Evolutionary conservation across 495 filamentous ascomycete genomes (phyloP).

Genomic region (Penicillium simplicissimum): DNA sequence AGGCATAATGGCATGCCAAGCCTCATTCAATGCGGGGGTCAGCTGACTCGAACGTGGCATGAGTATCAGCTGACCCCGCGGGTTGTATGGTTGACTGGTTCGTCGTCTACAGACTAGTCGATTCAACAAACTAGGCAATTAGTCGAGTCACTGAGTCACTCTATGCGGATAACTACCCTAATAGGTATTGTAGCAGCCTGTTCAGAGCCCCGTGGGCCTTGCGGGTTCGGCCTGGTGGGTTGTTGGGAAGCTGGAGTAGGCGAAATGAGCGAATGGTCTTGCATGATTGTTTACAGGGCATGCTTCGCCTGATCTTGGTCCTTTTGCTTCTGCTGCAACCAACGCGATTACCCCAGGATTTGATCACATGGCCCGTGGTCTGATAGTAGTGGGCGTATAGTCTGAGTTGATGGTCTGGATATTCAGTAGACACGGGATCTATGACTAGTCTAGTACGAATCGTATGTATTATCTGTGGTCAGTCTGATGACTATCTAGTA

Average conservation of each 20-base stretch:
- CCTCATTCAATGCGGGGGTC: not conserved
- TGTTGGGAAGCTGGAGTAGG: not conserved
- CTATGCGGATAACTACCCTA: not conserved
- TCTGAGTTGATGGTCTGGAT: not conserved
- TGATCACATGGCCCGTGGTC: not conserved
- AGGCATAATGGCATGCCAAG: not conserved
- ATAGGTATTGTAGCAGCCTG: not conserved
- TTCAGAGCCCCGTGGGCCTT: not conserved
- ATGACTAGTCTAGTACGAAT: not conserved
- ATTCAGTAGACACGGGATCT: not conserved
- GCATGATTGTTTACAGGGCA: not conserved
- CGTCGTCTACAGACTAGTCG: not conserved
- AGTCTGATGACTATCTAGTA: not conserved
- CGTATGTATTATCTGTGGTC: not conserved
- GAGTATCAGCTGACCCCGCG: not conserved
- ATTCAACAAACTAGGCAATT: not conserved
- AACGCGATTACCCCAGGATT: not conserved
- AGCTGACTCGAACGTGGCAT: not conserved
- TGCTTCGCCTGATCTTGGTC: not conserved
- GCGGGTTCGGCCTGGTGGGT: not conserved
- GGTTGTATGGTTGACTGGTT: conserved; percentile 2
- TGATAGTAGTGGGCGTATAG: not conserved
- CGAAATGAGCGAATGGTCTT: not conserved
- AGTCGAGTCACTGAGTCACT: not conserved
- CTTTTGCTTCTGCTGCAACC: not conserved